Base-by-base conservation (phyloP, 2,329 filamentous ascomycete species). In the Aspergillus sp. region DNA sequence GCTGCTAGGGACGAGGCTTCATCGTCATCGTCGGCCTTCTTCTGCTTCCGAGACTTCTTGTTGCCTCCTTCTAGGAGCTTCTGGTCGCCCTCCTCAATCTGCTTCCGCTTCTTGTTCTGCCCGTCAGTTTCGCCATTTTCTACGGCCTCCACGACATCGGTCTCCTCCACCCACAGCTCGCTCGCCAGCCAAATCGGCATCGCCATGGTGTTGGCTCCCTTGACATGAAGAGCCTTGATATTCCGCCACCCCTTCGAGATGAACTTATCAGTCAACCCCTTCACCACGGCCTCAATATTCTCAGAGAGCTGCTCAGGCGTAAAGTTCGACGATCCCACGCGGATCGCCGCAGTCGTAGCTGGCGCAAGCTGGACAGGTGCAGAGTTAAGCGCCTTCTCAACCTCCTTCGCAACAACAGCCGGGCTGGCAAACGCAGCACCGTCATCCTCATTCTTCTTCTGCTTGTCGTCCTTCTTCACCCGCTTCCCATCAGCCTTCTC, bases 121-220 rank as follows among this genome's bases (percentile, higher is more conserved):
- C 60, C 59, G 55, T 68, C 73, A 59, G 76, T 73, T 49, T 64
- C 58, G 42, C 70, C 71, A 48, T 69, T 70, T 13, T 56, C 64
- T 40, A 73, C 68, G 40, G 74, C 77, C 62, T 83, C 79, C 44
- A 95, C 79, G 6, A 96, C 86, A 69, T 91, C 87, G 60, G 86
- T 83, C 59, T 88, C 85, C 64, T 95, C 90, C 15, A 88, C 76
- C 92, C 95, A 99, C 63, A 99, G 82, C 81, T 97, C 92, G 66
- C 92, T 89, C 4, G 93, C 90, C 71, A 96, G 79, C 90, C 92
- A 99, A 71, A 99, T 87, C n/a, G 95, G 95, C 69, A 99, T 82
- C 8, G 93, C 89, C 60, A 88, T 89, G 4, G 93, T 96, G 70
- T 90, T 87, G 27, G 91, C 89, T 3, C 91, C 91, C 83, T 98